These are phyloP conservation scores for Auricularia sp. DNA, from an alignment of 768 basidiomycete genomes.

Conservation along the genomic window DNA sequence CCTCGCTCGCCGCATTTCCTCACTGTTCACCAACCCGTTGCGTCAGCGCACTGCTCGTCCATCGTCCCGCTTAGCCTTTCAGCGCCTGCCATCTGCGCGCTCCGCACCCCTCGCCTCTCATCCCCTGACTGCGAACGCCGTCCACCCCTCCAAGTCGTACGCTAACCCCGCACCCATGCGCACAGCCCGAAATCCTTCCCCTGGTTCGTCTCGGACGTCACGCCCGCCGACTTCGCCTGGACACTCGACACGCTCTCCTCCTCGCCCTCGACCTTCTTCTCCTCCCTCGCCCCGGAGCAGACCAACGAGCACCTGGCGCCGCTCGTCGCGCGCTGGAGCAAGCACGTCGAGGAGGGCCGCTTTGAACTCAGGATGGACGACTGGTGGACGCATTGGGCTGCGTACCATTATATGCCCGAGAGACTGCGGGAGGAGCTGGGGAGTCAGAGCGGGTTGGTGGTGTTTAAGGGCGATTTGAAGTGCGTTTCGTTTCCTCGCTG, in stretches of 20 bases:
- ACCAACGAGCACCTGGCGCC: conserved; percentile 34
- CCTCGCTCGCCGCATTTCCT: too few species aligned
- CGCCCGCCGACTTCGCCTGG: conserved; percentile 66
- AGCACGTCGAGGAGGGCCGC: conserved; percentile 54
- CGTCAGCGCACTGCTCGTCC: too few species aligned
- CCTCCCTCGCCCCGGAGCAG: conserved; percentile 11
- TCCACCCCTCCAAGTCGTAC: too few species aligned
- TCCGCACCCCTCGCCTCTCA: too few species aligned
- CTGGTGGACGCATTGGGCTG: conserved; percentile 69
- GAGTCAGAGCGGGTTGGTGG: conserved; percentile 47
- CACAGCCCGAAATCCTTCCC: conserved; percentile 93
- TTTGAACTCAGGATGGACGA: conserved; percentile 48
- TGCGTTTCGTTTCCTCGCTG: conserved; percentile 39
- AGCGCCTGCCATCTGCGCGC: too few species aligned
- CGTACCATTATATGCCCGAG: conserved; percentile 64
- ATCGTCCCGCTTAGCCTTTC: too few species aligned
- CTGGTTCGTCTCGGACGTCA: conserved; percentile 96
- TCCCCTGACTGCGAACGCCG: too few species aligned
- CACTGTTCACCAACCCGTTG: too few species aligned
- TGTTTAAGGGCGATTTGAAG: conserved; percentile 95
- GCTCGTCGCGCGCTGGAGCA: conserved; percentile 64
- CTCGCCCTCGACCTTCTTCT: conserved; percentile 54
- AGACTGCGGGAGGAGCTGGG: conserved; percentile 41
- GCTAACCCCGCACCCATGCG: too few species aligned
- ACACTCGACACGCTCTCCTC: conserved; percentile 35